Percentiles rank a stretch among this genome's conserved stretches.
These are phyloP conservation scores for Backusella morwellensis DNA, from an alignment of 192 early-diverging fungal genomes.

Conservation along the genomic window DNA sequence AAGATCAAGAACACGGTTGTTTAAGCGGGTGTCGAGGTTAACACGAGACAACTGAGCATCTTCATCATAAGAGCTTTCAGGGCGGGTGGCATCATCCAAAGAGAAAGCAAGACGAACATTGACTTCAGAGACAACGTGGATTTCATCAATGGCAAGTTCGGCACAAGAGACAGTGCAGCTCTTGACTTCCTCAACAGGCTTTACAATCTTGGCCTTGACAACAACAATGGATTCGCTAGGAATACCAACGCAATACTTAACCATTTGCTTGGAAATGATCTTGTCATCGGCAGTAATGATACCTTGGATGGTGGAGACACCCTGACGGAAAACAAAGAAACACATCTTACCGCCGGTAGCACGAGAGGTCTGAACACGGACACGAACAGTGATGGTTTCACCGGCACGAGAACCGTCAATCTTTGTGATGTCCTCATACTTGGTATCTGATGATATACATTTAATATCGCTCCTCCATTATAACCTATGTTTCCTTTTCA, in stretches of 20 bases:
- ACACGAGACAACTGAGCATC: slow-evolving; percentile 73
- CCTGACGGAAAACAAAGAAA: slow-evolving; percentile 91
- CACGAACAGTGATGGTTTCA: slow-evolving; percentile 80
- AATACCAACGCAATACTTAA: slow-evolving; percentile 83
- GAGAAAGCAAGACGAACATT: slow-evolving; percentile 82
- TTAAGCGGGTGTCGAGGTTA: slow-evolving; percentile 86
- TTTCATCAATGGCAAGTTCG: slow-evolving; percentile 81
- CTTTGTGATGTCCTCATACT: slow-evolving; percentile 64
- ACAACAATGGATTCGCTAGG: slow-evolving; percentile 87
- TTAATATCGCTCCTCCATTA: not conserved
- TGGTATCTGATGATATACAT: slow-evolving; percentile 41
- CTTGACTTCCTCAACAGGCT: slow-evolving; percentile 81
- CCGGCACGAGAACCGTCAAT: slow-evolving; percentile 63
- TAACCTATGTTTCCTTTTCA: not conserved
- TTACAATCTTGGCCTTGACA: slow-evolving; percentile 77
- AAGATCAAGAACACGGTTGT: slow-evolving; percentile 94
- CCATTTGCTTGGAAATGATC: slow-evolving; percentile 91
- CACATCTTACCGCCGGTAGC: slow-evolving; percentile 82
- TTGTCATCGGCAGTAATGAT: slow-evolving; percentile 70
- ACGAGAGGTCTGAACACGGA: slow-evolving; percentile 88
- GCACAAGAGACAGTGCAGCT: slow-evolving; percentile 90
- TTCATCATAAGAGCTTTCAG: slow-evolving; percentile 75
- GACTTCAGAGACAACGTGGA: slow-evolving; percentile 74
- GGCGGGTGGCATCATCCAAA: slow-evolving; percentile 87
- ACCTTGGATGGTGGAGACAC: slow-evolving; percentile 86